These are phyloP conservation scores for Casuarina cunninghamiana DNA, from an alignment of 306 rosid species.

Conservation along the genomic window DNA sequence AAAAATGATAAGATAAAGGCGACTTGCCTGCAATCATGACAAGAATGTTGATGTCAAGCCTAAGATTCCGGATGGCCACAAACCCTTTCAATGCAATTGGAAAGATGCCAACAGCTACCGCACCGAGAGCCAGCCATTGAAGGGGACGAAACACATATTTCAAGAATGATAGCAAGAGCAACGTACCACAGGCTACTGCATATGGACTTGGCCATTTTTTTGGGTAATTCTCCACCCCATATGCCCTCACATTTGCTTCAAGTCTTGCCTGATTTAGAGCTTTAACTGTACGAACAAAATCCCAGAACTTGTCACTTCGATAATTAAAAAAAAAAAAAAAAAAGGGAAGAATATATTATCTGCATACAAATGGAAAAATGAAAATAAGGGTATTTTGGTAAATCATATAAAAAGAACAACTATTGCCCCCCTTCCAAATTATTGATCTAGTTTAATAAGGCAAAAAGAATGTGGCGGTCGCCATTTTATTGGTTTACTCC, in stretches of 20 bases:
- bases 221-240: conserved; percentile 50
- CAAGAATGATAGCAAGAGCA: conserved; percentile 59
- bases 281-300: conserved; percentile 53
- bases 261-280: conserved; percentile 74
- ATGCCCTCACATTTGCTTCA: conserved; percentile 66
- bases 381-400: no score
- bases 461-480: no score
- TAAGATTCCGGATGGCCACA: conserved; percentile 48
- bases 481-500: no score
- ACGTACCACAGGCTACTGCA: conserved; percentile 56
- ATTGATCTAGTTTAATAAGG: no score
- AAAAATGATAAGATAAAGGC: neutral
- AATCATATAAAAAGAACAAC: no score
- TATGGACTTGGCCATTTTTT: conserved; percentile 83
- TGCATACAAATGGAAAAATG: no score
- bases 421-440: no score
- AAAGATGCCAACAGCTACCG: conserved; percentile 57
- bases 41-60: conserved; percentile 81
- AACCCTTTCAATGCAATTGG: conserved; percentile 56
- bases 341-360: no score
- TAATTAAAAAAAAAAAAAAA: no score
- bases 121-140: conserved; percentile 67
- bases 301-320: no score
- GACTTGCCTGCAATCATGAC: conserved; percentile 67
- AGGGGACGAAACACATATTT: conserved; percentile 57